These are phyloP conservation scores for Neostapfia colusana DNA, from an alignment of 176 grass and related monocot species.

Conservation along the genomic window DNA sequence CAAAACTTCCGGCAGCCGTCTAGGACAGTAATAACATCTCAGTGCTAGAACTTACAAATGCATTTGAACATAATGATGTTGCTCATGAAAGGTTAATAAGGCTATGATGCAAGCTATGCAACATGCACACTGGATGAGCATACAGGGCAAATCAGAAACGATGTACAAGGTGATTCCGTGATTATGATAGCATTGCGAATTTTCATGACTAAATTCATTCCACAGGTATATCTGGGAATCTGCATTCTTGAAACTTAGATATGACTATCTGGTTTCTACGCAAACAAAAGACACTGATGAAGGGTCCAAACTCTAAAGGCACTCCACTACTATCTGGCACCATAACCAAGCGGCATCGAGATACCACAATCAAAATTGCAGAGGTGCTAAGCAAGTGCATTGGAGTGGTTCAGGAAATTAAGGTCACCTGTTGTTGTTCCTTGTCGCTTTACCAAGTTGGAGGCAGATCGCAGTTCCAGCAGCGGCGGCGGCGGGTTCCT, in stretches of 20 bases:
- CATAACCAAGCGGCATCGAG: neutral
- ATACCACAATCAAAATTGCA: neutral
- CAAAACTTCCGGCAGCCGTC: neutral
- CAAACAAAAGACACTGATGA: neutral
- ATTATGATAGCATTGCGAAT: neutral
- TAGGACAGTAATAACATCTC: neutral
- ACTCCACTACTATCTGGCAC: neutral
- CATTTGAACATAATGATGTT: neutral
- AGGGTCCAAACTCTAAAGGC: neutral
- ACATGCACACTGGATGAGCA: neutral
- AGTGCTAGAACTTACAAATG: neutral
- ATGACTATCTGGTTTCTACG: neutral
- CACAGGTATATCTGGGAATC: neutral
- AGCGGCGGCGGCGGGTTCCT: neutral
- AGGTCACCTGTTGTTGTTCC: constrained; percentile 8
- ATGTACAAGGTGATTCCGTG: neutral
- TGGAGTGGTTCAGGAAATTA: too few relatives aligned
- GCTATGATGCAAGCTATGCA: neutral
- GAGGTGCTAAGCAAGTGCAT: too few relatives aligned
- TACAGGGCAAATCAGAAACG: neutral
- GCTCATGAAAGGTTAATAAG: neutral
- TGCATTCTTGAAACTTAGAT: neutral
- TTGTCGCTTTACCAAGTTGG: constrained; percentile 19
- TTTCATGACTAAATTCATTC: neutral
- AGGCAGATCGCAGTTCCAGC: constrained; percentile 43